phyloP scores from a whole-genome alignment of 768 basidiomycete species.

The Pisolithus sp. region DNA sequence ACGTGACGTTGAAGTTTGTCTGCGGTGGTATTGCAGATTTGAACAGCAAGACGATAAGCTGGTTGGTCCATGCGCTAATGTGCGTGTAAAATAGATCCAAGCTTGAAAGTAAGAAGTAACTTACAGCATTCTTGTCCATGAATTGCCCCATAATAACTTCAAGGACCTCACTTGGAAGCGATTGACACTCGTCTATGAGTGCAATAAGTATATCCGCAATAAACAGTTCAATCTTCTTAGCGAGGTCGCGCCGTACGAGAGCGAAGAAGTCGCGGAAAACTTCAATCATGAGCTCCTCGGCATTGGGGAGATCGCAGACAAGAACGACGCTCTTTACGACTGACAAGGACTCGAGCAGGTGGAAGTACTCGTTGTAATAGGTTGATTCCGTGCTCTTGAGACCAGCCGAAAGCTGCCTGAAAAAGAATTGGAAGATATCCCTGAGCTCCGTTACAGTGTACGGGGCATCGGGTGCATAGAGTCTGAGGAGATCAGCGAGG shows the following conservation, averaged over 20 bases:
- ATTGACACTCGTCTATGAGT: slow-evolving; percentile 78
- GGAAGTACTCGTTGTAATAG: slow-evolving; percentile 90
- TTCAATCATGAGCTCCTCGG: slow-evolving; percentile 77
- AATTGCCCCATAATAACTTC: slow-evolving; percentile 84
- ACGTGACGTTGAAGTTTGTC: slow-evolving; percentile 88
- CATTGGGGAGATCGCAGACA: slow-evolving; percentile 83
- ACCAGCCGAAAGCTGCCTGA: slow-evolving; percentile 71
- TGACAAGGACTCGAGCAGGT: slow-evolving; percentile 88
- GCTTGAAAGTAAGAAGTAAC: slow-evolving; percentile 18
- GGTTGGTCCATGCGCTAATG: slow-evolving; percentile 62
- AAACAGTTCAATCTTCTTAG: slow-evolving; percentile 79
- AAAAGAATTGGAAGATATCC: slow-evolving; percentile 97
- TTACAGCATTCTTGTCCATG: slow-evolving; percentile 65
- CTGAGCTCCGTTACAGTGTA: slow-evolving; percentile 84
- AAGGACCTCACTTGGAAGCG: slow-evolving; percentile 72
- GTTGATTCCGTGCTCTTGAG: slow-evolving; percentile 73
- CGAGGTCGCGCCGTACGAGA: slow-evolving; percentile 64
- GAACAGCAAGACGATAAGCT: slow-evolving; percentile 74
- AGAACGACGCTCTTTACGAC: slow-evolving; percentile 93
- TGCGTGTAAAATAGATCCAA: slow-evolving; percentile 2
- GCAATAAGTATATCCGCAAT: slow-evolving; percentile 88
- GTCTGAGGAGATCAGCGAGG: slow-evolving; percentile 84
- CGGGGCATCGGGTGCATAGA: slow-evolving; percentile 96
- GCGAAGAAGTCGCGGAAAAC: slow-evolving; percentile 82
- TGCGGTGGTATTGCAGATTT: slow-evolving; percentile 76